Base-by-base conservation (phyloP, 2,329 filamentous ascomycete genomes). In the Huntiella bhutanensis region DNA sequence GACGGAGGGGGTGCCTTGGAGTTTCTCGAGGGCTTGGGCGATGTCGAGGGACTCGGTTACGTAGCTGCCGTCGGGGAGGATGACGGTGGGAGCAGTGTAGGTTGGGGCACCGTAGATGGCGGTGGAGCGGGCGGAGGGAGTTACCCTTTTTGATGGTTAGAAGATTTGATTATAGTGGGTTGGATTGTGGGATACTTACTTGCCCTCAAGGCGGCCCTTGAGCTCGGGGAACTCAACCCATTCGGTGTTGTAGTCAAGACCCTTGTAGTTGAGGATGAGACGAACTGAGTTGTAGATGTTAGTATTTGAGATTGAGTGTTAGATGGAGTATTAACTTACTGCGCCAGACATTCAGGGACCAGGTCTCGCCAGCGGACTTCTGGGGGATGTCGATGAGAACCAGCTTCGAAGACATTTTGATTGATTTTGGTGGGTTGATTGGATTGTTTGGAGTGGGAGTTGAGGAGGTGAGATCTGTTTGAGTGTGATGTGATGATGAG, bases 271-370 rank as follows among this genome's bases (percentile, higher is more conserved):
- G 38, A 84, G 61, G 2, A 70, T 56, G 48, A 83, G 60, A 1
- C 80, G 75, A 40, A 73, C 78, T 82, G 45, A 10, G 4, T 1
- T 4, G 34, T 43, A 13, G 6, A 13, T 41, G 22, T 41, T 34
- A 33, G 15, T 34, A 10, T 7, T 2, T n/a, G 11, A 3, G 2
- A 7, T 7, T 28, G 7, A 28, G 22, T 10, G 6, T 28, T 3
- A 28, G 22, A 28, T 28, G 22, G 22, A 7, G 17, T 5, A 3
- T 2, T 4, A 28, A 43, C 55, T 54, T 60, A 79, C 77, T 74
- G 60, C 80, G 82, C 78, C 77, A 83, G 1, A 78, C 71, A 56
- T 83, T 84, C 41, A 72, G 60, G 1, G 77, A 79, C 80, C 80
- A 83, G 5, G 60, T 60, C 35, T 62, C 57, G 12, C 62, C 62